These are phyloP conservation scores for Termitomyces sp. DNA, from an alignment of 768 basidiomycete genomes.

Conservation along the genomic window DNA sequence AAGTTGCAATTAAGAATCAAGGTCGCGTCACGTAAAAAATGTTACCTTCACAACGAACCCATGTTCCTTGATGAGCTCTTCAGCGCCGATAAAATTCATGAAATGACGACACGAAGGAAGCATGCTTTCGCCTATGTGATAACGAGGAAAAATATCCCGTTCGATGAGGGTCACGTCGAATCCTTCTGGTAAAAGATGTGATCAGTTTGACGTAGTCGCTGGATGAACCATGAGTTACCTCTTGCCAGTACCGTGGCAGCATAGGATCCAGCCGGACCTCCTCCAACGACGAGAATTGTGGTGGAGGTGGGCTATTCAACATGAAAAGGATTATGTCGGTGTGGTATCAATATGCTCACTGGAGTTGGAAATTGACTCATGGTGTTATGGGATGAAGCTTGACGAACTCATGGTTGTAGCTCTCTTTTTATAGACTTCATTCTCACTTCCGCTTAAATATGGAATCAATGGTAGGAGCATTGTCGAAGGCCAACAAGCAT, in stretches of 20 bases:
- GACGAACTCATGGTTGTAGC: background rate
- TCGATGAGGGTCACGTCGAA: slow-evolving; percentile 49
- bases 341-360: background rate
- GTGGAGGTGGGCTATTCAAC: slow-evolving; percentile 16
- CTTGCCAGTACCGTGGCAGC: slow-evolving; percentile 39
- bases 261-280: slow-evolving; percentile 42
- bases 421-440: background rate
- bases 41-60: slow-evolving; percentile 27
- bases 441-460: too few species aligned
- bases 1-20: slow-evolving; percentile 11
- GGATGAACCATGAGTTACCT: slow-evolving; percentile 24
- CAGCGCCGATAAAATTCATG: slow-evolving; percentile 26
- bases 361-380: background rate
- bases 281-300: slow-evolving; percentile 31
- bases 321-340: background rate
- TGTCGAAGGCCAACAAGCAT: too few species aligned
- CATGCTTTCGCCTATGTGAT: slow-evolving; percentile 33
- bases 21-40: background rate
- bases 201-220: background rate
- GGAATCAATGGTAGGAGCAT: too few species aligned
- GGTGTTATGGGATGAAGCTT: background rate
- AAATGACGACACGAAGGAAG: slow-evolving; percentile 26
- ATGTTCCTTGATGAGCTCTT: slow-evolving; percentile 21
- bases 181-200: slow-evolving; percentile 21
- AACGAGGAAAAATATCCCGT: slow-evolving; percentile 40